Conservation (phyloP, 257 asterid genomes). For the Scutellaria galericulata region DNA sequence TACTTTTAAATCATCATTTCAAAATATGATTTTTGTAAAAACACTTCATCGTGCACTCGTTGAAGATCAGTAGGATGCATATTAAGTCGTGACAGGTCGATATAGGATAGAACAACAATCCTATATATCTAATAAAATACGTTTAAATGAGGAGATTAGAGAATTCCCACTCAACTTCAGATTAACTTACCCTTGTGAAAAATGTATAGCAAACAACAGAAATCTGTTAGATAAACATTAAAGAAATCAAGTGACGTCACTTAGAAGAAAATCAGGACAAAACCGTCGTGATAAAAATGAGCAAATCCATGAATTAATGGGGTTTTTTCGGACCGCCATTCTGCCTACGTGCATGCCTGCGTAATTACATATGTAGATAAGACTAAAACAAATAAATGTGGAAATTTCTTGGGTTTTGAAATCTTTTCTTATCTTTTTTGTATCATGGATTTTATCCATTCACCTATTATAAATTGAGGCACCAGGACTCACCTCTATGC, state of each 20-base stretch:
- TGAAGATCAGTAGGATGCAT: too few species aligned
- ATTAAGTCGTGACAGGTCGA: too few species aligned
- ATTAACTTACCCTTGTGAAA: too few species aligned
- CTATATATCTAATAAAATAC: too few species aligned
- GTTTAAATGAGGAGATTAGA: too few species aligned
- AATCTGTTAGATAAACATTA: slow-evolving; percentile 4
- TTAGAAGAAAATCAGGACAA: slow-evolving; percentile 14
- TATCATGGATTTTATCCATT: slow-evolving; percentile 26
- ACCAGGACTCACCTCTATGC: slow-evolving; percentile 24
- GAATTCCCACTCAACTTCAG: too few species aligned
- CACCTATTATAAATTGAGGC: slow-evolving; percentile 53
- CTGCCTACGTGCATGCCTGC: slow-evolving; percentile 28
- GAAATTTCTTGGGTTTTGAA: slow-evolving; percentile 47
- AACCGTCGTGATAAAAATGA: background rate
- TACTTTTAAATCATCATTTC: too few species aligned
- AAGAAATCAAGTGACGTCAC: slow-evolving; percentile 18
- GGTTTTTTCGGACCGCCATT: slow-evolving; percentile 35
- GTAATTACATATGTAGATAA: slow-evolving; percentile 42
- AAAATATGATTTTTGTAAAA: too few species aligned
- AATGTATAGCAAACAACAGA: background rate
- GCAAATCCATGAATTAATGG: background rate
- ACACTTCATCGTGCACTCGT: too few species aligned
- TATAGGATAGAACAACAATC: too few species aligned
- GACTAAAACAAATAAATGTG: slow-evolving; percentile 25
- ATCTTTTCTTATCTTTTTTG: slow-evolving; percentile 45